Base-by-base conservation (phyloP, 768 basidiomycete species). In the Filobasidium wieringae region DNA sequence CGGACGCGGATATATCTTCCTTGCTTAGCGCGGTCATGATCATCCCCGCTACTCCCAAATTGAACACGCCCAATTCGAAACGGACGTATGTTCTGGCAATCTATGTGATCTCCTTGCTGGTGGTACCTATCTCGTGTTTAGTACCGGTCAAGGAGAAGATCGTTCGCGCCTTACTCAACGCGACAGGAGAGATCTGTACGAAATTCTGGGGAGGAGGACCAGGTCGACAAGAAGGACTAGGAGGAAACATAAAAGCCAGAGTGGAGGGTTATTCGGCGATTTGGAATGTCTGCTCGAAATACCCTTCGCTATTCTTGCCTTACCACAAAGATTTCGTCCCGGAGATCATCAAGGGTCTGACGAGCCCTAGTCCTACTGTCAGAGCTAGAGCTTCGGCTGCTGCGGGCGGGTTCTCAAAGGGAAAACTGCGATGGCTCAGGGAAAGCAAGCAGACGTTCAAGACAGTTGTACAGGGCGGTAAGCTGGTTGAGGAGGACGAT, bases 21-120 rank as follows among this genome's bases (percentile, higher is more conserved):
- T 39, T 72, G 11, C 58, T 72, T 24, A 63, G 66, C 7, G 59
- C 61, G 12, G 60, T 68, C 27, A 55, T 72, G 53, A 39, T 64
- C 17, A 70, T 72, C 43, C 71, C 71, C 19, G 57, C 64, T 22
- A 71, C 70, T 11, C 66, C 70, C 2, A 65, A 66, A 53, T 43
- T 72, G 26, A 67, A 68, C 19, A 72, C 71, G 5, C 67, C 69
- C 4, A 72, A 71, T 45, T 64, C 68, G 4, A 72, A 72, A 51
- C 60, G 64, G 26, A 64, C 69, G 15, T 72, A 72, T 45, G 63
- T 61, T 36, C 62, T 67, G 0, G 61, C 71, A 6, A 68, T 72
- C 57, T 52, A 68, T 50, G 59, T 68, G 15, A 40, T 72, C 24
- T 60, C 67, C 5, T 65, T 68, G 26, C 60, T 71, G 45, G 57